Base-by-base conservation (phyloP, 805 yeast genomes). In the Wickerhamomyces silvicola region DNA sequence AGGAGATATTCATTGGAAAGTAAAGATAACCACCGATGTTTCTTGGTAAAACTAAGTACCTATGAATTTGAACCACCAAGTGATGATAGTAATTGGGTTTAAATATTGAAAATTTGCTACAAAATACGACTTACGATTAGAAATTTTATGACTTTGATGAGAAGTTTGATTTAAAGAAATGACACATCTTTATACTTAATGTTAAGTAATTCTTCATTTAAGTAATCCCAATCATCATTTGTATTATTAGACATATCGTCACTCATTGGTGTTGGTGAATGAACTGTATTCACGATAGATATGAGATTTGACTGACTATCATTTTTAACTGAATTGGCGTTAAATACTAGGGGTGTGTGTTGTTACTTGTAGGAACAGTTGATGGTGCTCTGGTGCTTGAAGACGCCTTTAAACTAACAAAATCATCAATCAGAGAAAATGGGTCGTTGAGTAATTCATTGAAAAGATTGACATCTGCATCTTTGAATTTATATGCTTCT, bases 341-440 rank as follows among this genome's bases (percentile, higher is more conserved):
- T n/a, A n/a, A n/a, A n/a, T n/a, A n/a, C n/a, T n/a, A n/a, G n/a
- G n/a, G n/a, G n/a, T n/a, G 54, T 2, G 52, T 50, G 30, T 48
- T 52, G 27, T 41, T 43, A 2, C 45, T 37, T 2, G 53, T 45
- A 5, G 54, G 54, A 0, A 35, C 38, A n/a, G 39, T 38, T 4
- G 52, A 46, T 7, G 66, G 64, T 1, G 65, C 57, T 32, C 62
- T 56, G 17, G 54, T 52, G 3, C 61, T 57, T 5, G 67, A 58
- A 5, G 64, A 56, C 16, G 62, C 59, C 35, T 54, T 59, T 27
- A 64, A 41, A 19, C 56, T 59, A 10, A 59, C 59, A 37, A 63
- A 63, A 35, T 59, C 63, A 32, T 62, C 64, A 28, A 63, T 58
- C 23, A 62, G 38, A 25, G 59, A 57, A 21, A 64, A 44, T 9